phyloP scores from a whole-genome alignment of 148 eudicot genomes.

The Mesembryanthemum crystallinum region DNA sequence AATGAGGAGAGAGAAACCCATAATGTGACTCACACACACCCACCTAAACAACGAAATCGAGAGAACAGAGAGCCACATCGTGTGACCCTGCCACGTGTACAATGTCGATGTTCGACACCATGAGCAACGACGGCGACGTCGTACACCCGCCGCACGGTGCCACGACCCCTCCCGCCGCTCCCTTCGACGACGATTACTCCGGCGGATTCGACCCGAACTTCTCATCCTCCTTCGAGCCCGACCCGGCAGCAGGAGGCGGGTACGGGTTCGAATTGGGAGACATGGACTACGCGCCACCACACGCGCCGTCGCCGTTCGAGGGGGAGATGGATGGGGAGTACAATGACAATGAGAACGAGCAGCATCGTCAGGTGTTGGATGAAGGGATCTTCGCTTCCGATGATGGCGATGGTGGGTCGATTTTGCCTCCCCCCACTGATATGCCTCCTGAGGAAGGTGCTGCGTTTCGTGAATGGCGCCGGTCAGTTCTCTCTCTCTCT shows the following conservation, averaged over 20 bases:
- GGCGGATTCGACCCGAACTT: conserved; percentile 11
- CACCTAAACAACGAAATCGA: no score
- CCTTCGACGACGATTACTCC: conserved; percentile 27
- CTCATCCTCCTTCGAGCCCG: neutral
- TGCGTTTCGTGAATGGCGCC: conserved; percentile 79
- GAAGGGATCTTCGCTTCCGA: conserved; percentile 47
- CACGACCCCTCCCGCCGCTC: conserved; percentile 17
- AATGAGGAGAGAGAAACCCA: neutral
- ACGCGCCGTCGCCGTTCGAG: conserved; percentile 36
- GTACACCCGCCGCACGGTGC: no score
- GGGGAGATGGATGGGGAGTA: neutral
- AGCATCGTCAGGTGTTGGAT: conserved; percentile 28
- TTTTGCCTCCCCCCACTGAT: conserved; percentile 57
- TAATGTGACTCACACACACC: neutral
- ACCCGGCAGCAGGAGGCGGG: conserved; percentile 5
- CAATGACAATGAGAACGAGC: conserved; percentile 18
- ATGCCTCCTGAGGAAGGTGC: conserved; percentile 68
- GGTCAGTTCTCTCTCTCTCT: conserved; percentile 37
- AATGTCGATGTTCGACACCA: conserved; percentile 28
- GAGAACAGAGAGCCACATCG: neutral
- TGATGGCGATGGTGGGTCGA: conserved; percentile 32
- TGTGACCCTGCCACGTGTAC: neutral
- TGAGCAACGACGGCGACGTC: conserved; percentile 24
- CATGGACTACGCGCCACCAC: conserved; percentile 29
- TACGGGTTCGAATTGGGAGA: conserved; percentile 21